Evolutionary conservation across 169 alveolate species (phyloP), one percentile per base, ranked within the genome.

Genomic region (Plasmodium gonderi): DNA sequence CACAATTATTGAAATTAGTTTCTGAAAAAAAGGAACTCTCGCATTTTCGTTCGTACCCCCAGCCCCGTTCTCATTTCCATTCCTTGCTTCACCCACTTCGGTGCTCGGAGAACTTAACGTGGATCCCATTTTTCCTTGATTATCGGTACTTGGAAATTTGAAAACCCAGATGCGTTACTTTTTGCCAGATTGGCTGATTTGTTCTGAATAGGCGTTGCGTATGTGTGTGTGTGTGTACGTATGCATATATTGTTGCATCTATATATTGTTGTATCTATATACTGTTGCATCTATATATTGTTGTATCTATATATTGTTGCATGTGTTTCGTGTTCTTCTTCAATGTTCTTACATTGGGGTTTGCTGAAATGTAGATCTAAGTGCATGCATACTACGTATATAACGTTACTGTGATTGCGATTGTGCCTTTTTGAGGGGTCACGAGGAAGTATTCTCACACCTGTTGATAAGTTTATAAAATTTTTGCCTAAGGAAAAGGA

Each of bases 21-120:
- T 87, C 47, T 87, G 93, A 67, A 87, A 77, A 87, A 87, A 87
- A 42, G 93, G 90, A 44, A 68, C 77, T 44, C 93, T 87, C 29
- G 42, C 74, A 87, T 87, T 87, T 87, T 87, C 93, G 51, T 83
- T 74, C 20, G 40, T 14, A 14, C n/a, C 65, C 31, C 31, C 51
- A 3, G 38, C 79, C 2, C 23, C 78, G 44, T 64, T 80, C 31
- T 60, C 72, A 36, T 60, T 60, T 5, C 40, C 40, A 36, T 29
- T 36, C 40, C 26, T 20, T n/a, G 72, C 72, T n/a, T 17, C 79
- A 4, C 82, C 80, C 29, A 47, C 49, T 9, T 67, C 49, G 14
- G 68, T 8, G 31, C 11, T 65, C 33, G 60, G 91, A 26, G 65
- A 14, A 38, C 91, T 80, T 65, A 80, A 47, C 51, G 51, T 2